Percentiles rank a stretch among this genome's conserved stretches.
phyloP scores from a whole-genome alignment of 352 stramenopile genomes.

The Phytophthora boehmeriae region DNA sequence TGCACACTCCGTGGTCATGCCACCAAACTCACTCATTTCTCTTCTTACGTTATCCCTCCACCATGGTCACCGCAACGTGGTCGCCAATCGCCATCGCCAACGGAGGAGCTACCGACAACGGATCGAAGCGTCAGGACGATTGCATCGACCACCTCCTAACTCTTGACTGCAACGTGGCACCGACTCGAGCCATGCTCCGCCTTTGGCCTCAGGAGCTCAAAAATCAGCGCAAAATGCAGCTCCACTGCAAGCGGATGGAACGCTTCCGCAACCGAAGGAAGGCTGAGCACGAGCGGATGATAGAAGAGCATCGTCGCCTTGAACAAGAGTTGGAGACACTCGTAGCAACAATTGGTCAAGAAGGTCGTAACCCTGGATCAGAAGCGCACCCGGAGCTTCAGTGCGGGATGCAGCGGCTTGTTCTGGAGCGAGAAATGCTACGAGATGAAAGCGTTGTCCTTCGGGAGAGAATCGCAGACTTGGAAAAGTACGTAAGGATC shows the following conservation, averaged over 20 bases:
- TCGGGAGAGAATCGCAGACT: not conserved
- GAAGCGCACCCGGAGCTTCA: not conserved
- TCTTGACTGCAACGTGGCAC: not conserved
- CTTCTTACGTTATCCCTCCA: not conserved
- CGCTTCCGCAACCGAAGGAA: slow-evolving; percentile 36
- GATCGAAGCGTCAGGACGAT: not conserved
- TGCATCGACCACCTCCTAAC: not conserved
- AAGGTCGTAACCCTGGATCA: slow-evolving; percentile 4
- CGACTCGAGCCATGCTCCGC: not conserved
- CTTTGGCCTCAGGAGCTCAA: slow-evolving; percentile 39
- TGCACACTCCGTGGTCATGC: not conserved
- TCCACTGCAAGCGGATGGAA: slow-evolving; percentile 36
- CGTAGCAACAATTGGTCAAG: slow-evolving; percentile 11
- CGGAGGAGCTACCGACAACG: not conserved
- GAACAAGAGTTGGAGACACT: slow-evolving; percentile 25
- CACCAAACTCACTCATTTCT: not conserved
- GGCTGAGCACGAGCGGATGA: slow-evolving; percentile 19
- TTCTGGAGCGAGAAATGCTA: slow-evolving; percentile 2
- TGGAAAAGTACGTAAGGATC: not conserved
- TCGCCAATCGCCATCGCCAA: not conserved
- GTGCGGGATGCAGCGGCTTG: slow-evolving; percentile 7
- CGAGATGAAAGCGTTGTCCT: not conserved
- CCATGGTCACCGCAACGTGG: not conserved
- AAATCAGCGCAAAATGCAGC: slow-evolving; percentile 31
- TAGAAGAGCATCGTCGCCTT: slow-evolving; percentile 23